A percentile compares a stretch with the other conserved stretches of the same genome.
phyloP scores from a whole-genome alignment of 1,284 basidiomycete genomes.

The Anthracocystis panici-leucophaei region DNA sequence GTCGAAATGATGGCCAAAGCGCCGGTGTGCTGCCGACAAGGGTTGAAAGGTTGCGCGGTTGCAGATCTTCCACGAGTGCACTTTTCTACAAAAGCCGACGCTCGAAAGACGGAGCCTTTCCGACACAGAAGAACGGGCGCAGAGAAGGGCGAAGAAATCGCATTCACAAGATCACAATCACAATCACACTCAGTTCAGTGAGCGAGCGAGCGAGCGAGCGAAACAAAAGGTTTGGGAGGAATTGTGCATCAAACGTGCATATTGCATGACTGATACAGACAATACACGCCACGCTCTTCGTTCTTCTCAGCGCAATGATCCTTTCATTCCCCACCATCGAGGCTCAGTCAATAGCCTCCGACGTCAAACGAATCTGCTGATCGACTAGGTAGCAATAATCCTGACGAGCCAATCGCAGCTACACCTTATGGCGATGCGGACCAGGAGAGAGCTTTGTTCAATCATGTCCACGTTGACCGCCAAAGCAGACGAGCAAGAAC shows the following conservation, averaged over 20 bases:
- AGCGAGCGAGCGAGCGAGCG: too few relatives aligned
- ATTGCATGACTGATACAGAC: too few relatives aligned
- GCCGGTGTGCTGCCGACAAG: neutral
- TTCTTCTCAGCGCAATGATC: too few relatives aligned
- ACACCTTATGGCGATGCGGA: neutral
- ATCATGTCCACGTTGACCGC: neutral
- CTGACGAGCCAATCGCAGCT: too few relatives aligned
- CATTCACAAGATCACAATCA: too few relatives aligned
- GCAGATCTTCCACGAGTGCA: neutral
- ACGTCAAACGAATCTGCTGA: neutral
- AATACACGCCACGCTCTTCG: too few relatives aligned
- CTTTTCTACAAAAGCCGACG: too few relatives aligned
- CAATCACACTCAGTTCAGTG: too few relatives aligned
- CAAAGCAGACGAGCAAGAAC: neutral
- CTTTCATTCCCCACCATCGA: neutral
- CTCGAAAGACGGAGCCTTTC: too few relatives aligned
- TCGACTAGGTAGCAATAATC: neutral
- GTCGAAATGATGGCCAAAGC: slow-evolving; percentile 3
- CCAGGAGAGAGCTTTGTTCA: neutral
- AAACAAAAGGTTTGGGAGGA: too few relatives aligned
- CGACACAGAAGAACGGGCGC: neutral
- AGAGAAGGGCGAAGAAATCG: slow-evolving; percentile 13
- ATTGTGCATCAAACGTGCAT: too few relatives aligned
- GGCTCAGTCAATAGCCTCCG: neutral
- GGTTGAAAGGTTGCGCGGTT: neutral